A percentile compares a stretch with the other conserved stretches of the same genome.
phyloP scores from a whole-genome alignment of 352 stramenopile species.

The Pythium phragmitis region DNA sequence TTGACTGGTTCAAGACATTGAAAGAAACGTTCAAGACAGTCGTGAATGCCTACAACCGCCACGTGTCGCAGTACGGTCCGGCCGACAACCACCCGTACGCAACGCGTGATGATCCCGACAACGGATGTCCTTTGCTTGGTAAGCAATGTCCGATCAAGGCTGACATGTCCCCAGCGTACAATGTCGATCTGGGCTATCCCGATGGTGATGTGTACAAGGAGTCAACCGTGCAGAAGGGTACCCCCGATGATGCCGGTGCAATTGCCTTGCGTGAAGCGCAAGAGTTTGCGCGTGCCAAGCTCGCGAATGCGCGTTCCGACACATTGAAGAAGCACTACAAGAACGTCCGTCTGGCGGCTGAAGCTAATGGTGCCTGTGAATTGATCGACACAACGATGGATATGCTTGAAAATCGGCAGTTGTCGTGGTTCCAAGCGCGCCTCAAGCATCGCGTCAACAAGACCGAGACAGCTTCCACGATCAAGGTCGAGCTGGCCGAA shows the following conservation, averaged over 20 bases:
- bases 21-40: conserved; percentile 93
- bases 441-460: conserved; percentile 69
- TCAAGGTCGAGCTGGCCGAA: conserved; percentile 83
- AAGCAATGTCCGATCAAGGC: conserved; percentile 92
- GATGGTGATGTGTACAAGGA: conserved; percentile 81
- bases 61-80: conserved; percentile 90
- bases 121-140: conserved; percentile 85
- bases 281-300: conserved; percentile 55
- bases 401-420: conserved; percentile 65
- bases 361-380: conserved; percentile 81
- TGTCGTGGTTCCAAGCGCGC: conserved; percentile 75
- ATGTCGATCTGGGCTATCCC: conserved; percentile 77
- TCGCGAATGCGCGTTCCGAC: conserved; percentile 72
- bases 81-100: conserved; percentile 87
- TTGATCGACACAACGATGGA: conserved; percentile 74
- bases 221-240: conserved; percentile 64
- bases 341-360: conserved; percentile 75
- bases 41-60: conserved; percentile 88
- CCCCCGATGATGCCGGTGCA: conserved; percentile 66
- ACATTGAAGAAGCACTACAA: conserved; percentile 89
- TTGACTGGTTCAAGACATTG: conserved; percentile 90
- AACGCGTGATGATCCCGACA: conserved; percentile 77
- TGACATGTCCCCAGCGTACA: conserved; percentile 72
- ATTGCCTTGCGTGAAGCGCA: conserved; percentile 67
- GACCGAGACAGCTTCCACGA: conserved; percentile 78